Conservation (phyloP, 2,329 filamentous ascomycete genomes). For the Cordyceps militaris region DNA sequence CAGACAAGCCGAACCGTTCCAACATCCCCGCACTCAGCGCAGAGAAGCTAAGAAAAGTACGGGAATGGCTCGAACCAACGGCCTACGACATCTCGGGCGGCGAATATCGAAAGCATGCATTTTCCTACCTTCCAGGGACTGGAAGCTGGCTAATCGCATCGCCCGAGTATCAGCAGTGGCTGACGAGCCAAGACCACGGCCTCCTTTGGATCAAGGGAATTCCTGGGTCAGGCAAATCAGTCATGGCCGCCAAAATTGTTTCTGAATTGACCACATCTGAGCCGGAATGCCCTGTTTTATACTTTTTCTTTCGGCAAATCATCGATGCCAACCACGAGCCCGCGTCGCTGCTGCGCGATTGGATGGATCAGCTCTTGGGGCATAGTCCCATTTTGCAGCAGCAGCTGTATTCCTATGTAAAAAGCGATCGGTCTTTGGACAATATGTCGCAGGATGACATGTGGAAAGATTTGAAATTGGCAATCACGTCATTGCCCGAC, state of each 20-base stretch:
- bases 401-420: slow-evolving; percentile 26
- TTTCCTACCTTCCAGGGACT: slow-evolving; percentile 18
- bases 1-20: background rate
- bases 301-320: slow-evolving; percentile 35
- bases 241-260: slow-evolving; percentile 24
- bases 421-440: slow-evolving; percentile 2
- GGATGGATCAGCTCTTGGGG: slow-evolving; percentile 25
- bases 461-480: slow-evolving; percentile 12
- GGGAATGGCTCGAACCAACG: slow-evolving; percentile 25
- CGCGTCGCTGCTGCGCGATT: slow-evolving; percentile 26
- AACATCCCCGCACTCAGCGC: background rate
- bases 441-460: background rate
- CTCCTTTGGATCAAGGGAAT: slow-evolving; percentile 30
- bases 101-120: slow-evolving; percentile 23
- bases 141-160: slow-evolving; percentile 17
- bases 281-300: slow-evolving; percentile 23
- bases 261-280: slow-evolving; percentile 6
- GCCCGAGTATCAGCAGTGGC: slow-evolving; percentile 17
- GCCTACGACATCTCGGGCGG: slow-evolving; percentile 20
- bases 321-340: slow-evolving; percentile 29
- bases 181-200: slow-evolving; percentile 10
- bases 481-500: slow-evolving; percentile 17
- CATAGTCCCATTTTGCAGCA: slow-evolving; percentile 24
- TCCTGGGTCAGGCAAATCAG: slow-evolving; percentile 33
- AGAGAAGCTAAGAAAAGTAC: slow-evolving; percentile 15